These are phyloP conservation scores for Botryotinia calthae DNA, from an alignment of 2,329 filamentous ascomycete species.

Conservation along the genomic window DNA sequence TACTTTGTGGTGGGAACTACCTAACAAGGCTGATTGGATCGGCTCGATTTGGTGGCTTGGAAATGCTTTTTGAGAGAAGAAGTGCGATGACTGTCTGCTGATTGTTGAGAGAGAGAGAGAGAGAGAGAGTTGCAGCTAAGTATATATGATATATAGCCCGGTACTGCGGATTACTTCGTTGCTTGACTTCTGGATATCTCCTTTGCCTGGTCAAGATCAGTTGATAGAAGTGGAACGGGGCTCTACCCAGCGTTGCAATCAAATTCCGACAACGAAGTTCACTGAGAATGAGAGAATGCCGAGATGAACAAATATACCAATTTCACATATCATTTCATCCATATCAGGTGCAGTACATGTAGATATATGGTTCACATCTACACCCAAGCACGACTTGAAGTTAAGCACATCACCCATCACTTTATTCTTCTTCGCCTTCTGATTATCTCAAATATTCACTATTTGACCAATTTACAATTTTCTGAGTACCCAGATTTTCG, in stretches of 20 bases:
- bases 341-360: neutral
- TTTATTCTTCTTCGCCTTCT: neutral
- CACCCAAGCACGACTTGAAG: neutral
- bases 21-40: neutral
- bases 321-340: neutral
- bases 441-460: neutral
- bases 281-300: fast-evolving
- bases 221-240: neutral
- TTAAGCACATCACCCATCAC: neutral
- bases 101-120: too few relatives aligned
- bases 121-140: too few relatives aligned
- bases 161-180: too few relatives aligned
- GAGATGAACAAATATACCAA: neutral
- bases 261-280: neutral
- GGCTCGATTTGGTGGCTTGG: neutral
- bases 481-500: neutral
- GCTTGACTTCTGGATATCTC: neutral
- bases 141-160: neutral
- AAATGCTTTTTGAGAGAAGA: neutral
- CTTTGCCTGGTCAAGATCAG: fast-evolving
- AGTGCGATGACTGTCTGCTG: neutral
- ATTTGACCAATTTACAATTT: neutral
- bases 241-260: neutral
- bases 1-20: neutral
- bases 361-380: neutral